Conservation (phyloP, 1,139 yeast genomes). For the Maudiozyma humilis region DNA sequence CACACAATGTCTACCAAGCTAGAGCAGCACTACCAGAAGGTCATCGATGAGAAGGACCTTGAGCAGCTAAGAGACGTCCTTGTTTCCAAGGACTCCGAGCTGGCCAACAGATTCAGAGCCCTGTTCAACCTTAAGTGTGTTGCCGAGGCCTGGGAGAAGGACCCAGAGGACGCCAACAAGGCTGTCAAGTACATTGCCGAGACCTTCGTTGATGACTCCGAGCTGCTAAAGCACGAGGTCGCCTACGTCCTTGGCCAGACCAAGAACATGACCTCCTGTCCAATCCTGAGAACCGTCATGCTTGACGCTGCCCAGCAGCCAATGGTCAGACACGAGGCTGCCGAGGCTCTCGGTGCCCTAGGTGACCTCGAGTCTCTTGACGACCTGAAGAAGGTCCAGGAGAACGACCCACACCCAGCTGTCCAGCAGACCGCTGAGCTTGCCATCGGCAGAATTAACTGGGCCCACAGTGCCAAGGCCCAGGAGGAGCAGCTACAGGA, state of each 20-base stretch:
- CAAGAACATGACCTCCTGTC: conserved; percentile 69
- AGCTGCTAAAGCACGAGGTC: conserved; percentile 91
- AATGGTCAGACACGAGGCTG: conserved; percentile 99
- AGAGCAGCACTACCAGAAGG: conserved; percentile 31
- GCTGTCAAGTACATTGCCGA: conserved; percentile 85
- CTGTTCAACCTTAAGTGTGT: conserved; percentile 80
- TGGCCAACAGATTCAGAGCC: conserved; percentile 88
- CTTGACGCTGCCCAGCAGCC: conserved; percentile 61
- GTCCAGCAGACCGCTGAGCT: conserved; percentile 96
- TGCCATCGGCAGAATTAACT: conserved; percentile 87
- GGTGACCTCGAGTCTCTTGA: conserved; percentile 74
- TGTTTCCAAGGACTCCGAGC: conserved; percentile 51
- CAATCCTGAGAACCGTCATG: conserved; percentile 65
- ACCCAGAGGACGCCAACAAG: conserved; percentile 44
- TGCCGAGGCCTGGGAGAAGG: conserved; percentile 51
- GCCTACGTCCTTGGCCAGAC: conserved; percentile 99
- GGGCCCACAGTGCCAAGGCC: conserved; percentile 71
- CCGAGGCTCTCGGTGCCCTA: conserved; percentile 95
- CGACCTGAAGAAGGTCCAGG: conserved; percentile 51
- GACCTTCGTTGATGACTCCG: conserved; percentile 73
- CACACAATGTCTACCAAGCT: conserved; percentile 34
- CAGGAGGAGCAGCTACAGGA: conserved; percentile 59
- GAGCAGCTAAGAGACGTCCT: conserved; percentile 67
- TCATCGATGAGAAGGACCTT: conserved; percentile 41
- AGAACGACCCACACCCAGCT: conserved; percentile 73